These are phyloP conservation scores for Carex pumila DNA, from an alignment of 176 grass and related monocot species.

Conservation along the genomic window DNA sequence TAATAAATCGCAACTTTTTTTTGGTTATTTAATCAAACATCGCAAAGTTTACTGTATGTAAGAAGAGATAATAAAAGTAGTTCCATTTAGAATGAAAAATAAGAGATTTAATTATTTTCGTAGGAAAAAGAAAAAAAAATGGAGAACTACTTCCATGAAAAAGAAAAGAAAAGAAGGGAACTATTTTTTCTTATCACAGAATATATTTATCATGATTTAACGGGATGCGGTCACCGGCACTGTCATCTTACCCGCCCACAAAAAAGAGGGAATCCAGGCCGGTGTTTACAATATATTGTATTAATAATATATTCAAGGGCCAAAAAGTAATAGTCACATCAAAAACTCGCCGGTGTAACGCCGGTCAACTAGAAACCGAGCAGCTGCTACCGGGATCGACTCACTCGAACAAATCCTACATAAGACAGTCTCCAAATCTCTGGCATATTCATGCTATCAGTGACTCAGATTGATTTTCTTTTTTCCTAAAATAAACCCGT, in stretches of 20 bases:
- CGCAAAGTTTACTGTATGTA: no score
- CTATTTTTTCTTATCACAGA: background rate
- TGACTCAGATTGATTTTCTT: background rate
- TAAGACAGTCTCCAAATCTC: background rate
- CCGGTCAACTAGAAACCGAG: slow-evolving; percentile 20
- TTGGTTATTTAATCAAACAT: no score
- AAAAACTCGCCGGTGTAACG: slow-evolving; percentile 37
- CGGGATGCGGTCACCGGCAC: slow-evolving; percentile 25
- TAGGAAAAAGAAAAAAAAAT: no score
- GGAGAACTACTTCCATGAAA: background rate
- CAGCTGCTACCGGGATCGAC: background rate
- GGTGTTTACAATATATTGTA: slow-evolving; percentile 22
- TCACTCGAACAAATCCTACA: background rate
- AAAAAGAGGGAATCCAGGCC: slow-evolving; percentile 41
- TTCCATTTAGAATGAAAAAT: no score
- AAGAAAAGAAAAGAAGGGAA: background rate
- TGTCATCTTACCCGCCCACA: slow-evolving; percentile 19
- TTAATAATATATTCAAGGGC: background rate
- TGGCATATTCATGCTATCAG: background rate
- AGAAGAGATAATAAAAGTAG: no score
- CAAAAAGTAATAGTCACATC: slow-evolving; percentile 15
- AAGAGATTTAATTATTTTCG: no score
- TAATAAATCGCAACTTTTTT: no score
- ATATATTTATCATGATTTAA: slow-evolving; percentile 13
- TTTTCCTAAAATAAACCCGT: background rate